A percentile compares a stretch with the other conserved stretches of the same genome.
These are phyloP conservation scores for Moelleriella libera DNA, from an alignment of 2,329 filamentous ascomycete genomes.

Conservation along the genomic window DNA sequence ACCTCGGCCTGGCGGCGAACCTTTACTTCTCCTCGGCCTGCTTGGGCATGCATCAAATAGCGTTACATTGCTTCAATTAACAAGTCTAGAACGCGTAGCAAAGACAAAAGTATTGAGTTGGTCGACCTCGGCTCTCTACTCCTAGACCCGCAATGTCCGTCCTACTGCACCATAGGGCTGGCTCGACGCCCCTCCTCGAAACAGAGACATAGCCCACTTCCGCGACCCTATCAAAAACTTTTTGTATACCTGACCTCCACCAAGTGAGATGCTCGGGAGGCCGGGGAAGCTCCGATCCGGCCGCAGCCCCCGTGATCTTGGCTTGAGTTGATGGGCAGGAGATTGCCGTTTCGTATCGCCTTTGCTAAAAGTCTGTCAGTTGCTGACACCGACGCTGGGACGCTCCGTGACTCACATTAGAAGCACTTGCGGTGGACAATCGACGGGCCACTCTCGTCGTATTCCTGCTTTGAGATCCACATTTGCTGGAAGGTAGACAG, in stretches of 20 bases:
- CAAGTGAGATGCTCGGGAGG: not conserved
- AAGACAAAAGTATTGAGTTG: not conserved
- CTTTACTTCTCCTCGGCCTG: not conserved
- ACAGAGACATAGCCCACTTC: not conserved
- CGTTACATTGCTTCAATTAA: constrained; percentile 1
- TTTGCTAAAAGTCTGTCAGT: constrained; percentile 10
- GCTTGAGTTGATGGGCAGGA: constrained; percentile 10
- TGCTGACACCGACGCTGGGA: too few species aligned
- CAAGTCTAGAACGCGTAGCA: not conserved
- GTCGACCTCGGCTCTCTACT: not conserved
- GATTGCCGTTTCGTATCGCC: constrained; percentile 17
- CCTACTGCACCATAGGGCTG: not conserved
- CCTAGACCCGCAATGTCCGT: not conserved
- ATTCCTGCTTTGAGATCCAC: constrained; percentile 99
- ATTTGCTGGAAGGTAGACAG: constrained; percentile 99
- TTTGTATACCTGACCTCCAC: not conserved
- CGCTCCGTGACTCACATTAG: constrained; percentile 53
- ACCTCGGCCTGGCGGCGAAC: too few species aligned
- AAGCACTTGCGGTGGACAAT: constrained; percentile 99
- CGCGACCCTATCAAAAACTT: not conserved
- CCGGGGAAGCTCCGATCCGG: not conserved
- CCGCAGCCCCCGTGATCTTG: not conserved
- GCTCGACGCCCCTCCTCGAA: not conserved
- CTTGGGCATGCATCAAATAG: not conserved
- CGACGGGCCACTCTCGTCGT: constrained; percentile 98